Base-by-base conservation (phyloP, 306 rosid species). In the Senna tora region DNA sequence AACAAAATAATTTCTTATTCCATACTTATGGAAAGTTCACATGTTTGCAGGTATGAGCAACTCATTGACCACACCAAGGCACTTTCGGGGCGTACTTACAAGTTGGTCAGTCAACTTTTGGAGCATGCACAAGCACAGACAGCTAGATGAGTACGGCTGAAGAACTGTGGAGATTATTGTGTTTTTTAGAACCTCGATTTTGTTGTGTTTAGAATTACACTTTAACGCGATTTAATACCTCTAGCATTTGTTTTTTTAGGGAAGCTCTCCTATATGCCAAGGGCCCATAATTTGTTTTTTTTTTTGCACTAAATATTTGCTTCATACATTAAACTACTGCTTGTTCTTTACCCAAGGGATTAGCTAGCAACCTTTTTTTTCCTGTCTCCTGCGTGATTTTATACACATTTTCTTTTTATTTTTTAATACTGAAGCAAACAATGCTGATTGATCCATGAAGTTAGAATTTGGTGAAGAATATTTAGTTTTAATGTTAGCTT, bases 41-140 rank as follows among this genome's bases (percentile, higher is more conserved):
- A 38, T 14, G 4, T 69, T 2, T 56, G 4, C 95, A 94, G 97
- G 87, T 85, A 91, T 43, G 98, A 94, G 81, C 97, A 91, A 58
- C 85, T 94, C 83, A 91, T 91, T 36, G 97, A 94, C 77, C 90
- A 88, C 65, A 77, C 90, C 0, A 86, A 88, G 84, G 83, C 87
- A 53, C 71, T 88, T 39, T 77, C 90, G n/a, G 90, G 83, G 16
- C 93, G 90, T 9, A 88, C 93, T 46, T 80, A 84, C 82, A 88
- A 88, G 80, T 75, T 81, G 52, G 88, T 86, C 38, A 63, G 77
- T 65, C 93, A 84, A 56, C 80, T 88, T 33, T 55, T 82, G 63
- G 90, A 88, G 68, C 93, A 88, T 75, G 63, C 83, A 15, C 93
- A 88, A 76, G 42, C 82, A 16, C 98, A 93, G 74, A 4, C 82